Conservation (phyloP, 257 asterid genomes). For the Penstemon barbatus region DNA sequence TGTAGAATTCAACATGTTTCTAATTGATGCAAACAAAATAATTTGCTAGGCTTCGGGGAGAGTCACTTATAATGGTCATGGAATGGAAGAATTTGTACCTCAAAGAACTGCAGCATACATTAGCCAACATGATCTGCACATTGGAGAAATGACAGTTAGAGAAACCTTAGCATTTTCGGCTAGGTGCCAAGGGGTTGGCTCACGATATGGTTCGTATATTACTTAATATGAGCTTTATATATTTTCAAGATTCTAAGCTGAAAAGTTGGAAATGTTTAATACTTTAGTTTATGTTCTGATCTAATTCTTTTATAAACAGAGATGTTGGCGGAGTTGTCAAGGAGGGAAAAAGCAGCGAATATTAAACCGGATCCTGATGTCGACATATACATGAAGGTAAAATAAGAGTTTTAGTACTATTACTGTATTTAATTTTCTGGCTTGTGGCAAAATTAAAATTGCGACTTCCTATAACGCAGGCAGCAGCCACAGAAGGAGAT, state of each 20-base stretch:
- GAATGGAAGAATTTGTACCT: constrained; percentile 59
- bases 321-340: constrained; percentile 63
- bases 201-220: constrained; percentile 56
- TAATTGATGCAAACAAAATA: not conserved
- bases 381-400: constrained; percentile 61
- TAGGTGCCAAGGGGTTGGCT: constrained; percentile 77
- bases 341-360: constrained; percentile 61
- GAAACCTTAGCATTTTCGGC: constrained; percentile 76
- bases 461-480: constrained; percentile 25
- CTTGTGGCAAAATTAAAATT: not conserved
- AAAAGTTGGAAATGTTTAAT: not conserved
- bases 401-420: not conserved
- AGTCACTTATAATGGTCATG: constrained; percentile 67
- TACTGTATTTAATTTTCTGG: not conserved
- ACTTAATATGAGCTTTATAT: not conserved
- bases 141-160: constrained; percentile 73
- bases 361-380: constrained; percentile 58
- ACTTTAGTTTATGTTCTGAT: not conserved
- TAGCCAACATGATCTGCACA: constrained; percentile 69
- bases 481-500: constrained; percentile 46
- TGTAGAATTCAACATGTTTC: not conserved
- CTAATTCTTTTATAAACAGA: constrained; percentile 36
- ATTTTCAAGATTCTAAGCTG: not conserved
- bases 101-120: constrained; percentile 65
- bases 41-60: constrained; percentile 48